These are phyloP conservation scores for Claviceps arundinis DNA, from an alignment of 2,329 filamentous ascomycete genomes.

Conservation along the genomic window DNA sequence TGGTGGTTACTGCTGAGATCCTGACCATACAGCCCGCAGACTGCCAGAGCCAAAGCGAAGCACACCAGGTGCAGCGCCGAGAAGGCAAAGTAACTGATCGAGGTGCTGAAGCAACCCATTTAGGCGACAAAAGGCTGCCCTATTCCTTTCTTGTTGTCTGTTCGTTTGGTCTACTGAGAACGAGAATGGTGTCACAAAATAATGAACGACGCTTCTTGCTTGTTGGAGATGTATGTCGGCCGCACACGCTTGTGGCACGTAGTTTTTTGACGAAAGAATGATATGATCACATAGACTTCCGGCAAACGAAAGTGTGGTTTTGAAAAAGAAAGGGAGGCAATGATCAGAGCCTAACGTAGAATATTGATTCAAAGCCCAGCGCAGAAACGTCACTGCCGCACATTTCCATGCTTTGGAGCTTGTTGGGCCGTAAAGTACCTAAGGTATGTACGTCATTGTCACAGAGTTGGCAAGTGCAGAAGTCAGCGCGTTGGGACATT, in stretches of 20 bases:
- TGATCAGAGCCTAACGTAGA: neutral
- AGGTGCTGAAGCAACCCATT: constrained; percentile 33
- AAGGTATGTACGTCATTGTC: too few relatives aligned
- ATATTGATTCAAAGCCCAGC: too few relatives aligned
- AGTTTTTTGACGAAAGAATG: neutral
- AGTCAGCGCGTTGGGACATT: neutral
- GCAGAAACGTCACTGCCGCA: too few relatives aligned
- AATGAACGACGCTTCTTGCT: neutral
- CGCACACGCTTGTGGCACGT: neutral
- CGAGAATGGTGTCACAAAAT: neutral
- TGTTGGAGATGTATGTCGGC: neutral
- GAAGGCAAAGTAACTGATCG: constrained; percentile 40
- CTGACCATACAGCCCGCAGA: constrained; percentile 64
- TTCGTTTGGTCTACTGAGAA: too few relatives aligned
- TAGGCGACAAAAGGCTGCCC: constrained; percentile 4
- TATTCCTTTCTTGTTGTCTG: neutral
- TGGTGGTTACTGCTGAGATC: constrained; percentile 47
- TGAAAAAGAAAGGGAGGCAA: neutral
- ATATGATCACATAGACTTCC: neutral
- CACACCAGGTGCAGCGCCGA: constrained; percentile 58
- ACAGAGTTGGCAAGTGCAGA: neutral
- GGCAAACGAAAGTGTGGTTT: neutral
- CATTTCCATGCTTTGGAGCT: too few relatives aligned
- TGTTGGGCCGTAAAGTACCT: too few relatives aligned
- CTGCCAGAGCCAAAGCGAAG: constrained; percentile 61